Percentiles rank a stretch among this genome's conserved stretches.
Evolutionary conservation across 2,329 filamentous ascomycete species (phyloP).

Genomic region (Alternaria sp.): DNA sequence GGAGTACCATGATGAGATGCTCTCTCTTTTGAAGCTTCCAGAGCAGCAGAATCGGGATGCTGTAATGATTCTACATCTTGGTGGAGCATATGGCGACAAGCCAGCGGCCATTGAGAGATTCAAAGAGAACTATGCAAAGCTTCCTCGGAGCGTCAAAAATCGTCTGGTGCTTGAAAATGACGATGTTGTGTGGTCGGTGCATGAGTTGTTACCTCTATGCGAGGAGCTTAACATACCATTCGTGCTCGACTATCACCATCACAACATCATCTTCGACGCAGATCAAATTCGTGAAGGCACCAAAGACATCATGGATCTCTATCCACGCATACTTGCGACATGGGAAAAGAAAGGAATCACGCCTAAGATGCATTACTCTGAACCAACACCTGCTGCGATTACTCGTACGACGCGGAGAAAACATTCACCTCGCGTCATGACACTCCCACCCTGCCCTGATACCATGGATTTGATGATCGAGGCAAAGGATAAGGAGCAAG

Average conservation of each 20-base stretch:
- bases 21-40: conserved; percentile 77
- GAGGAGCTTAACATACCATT: conserved; percentile 94
- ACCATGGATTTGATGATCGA: conserved; percentile 99
- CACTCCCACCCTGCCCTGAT: conserved; percentile 79
- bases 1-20: conserved; percentile 86
- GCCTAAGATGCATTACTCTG: conserved; percentile 98
- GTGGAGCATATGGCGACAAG: conserved; percentile 89
- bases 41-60: conserved; percentile 83
- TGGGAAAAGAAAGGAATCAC: conserved; percentile 86
- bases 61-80: conserved; percentile 94
- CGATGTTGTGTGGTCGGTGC: conserved; percentile 90
- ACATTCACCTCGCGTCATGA: conserved; percentile 80
- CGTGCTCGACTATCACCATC: conserved; percentile 92
- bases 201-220: conserved; percentile 87
- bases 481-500: conserved; percentile 97
- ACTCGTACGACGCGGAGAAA: conserved; percentile 82
- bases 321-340: conserved; percentile 78
- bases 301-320: conserved; percentile 77
- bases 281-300: conserved; percentile 81
- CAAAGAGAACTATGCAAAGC: conserved; percentile 72
- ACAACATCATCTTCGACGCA: conserved; percentile 89
- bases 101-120: conserved; percentile 79
- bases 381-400: conserved; percentile 77
- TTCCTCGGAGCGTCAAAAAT: conserved; percentile 76
- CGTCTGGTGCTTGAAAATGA: conserved; percentile 92